Conservation (phyloP, 192 early-diverging fungal species). For the Gonapodya prolifera region DNA sequence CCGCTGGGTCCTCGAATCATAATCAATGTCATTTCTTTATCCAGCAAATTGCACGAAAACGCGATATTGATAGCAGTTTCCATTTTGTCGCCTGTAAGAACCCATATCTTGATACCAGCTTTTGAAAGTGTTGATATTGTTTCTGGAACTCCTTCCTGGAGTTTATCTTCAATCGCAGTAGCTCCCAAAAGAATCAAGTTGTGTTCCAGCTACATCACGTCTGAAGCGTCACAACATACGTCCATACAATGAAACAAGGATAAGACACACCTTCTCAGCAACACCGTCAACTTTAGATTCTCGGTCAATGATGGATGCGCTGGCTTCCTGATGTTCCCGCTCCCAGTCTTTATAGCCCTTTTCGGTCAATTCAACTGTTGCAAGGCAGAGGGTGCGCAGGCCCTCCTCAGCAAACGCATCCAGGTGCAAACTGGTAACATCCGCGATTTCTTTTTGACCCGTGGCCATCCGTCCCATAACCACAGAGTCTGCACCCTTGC, state of each 20-base stretch:
- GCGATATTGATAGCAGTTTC: constrained; percentile 99
- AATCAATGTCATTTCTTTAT: constrained; percentile 31
- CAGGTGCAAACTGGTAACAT: constrained; percentile 49
- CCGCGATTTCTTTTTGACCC: constrained; percentile 24
- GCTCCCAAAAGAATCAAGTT: constrained; percentile 79
- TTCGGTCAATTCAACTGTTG: constrained; percentile 56
- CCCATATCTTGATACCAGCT: constrained; percentile 95
- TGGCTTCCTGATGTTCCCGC: constrained; percentile 56
- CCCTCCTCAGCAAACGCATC: constrained; percentile 72
- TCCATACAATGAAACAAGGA: too few species aligned
- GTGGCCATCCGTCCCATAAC: constrained; percentile 61
- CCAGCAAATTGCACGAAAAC: constrained; percentile 52
- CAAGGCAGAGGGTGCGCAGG: constrained; percentile 78
- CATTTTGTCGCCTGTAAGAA: constrained; percentile 93
- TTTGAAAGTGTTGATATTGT: constrained; percentile 66
- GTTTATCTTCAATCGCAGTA: constrained; percentile 92
- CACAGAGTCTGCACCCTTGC: constrained; percentile 94
- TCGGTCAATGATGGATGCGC: constrained; percentile 54
- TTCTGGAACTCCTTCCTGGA: constrained; percentile 92
- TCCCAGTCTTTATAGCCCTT: constrained; percentile 65
- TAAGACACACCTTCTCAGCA: constrained; percentile 69
- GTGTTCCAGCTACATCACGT: too few species aligned
- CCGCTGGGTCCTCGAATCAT: constrained; percentile 32
- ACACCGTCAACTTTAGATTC: constrained; percentile 56
- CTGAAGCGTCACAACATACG: too few species aligned